Conservation (phyloP, 768 basidiomycete species). For the Dacryopinax primogenitus region DNA sequence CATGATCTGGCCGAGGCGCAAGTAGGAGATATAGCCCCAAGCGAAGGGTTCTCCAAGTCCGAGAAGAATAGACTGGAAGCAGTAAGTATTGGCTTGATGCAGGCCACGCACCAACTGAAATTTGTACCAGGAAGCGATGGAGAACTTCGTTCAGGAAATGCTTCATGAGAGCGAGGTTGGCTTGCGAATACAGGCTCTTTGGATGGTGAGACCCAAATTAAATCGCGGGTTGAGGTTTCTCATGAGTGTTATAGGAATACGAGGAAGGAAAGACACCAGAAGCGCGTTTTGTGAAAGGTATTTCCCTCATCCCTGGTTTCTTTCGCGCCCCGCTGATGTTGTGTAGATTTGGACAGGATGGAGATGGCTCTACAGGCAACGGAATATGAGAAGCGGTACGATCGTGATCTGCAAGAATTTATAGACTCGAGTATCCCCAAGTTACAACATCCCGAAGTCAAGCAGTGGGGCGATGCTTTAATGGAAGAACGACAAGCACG, state of each 20-base stretch:
- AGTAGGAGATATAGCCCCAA: conserved; percentile 90
- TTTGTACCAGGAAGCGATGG: conserved; percentile 62
- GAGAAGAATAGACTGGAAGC: conserved; percentile 69
- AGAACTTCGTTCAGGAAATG: conserved; percentile 80
- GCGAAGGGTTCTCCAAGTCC: conserved; percentile 68
- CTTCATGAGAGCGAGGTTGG: conserved; percentile 62
- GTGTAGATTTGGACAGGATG: conserved; percentile 65
- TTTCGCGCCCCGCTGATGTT: too few relatives aligned
- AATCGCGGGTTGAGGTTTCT: background rate
- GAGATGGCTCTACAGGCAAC: conserved; percentile 79
- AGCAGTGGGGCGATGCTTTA: conserved; percentile 53
- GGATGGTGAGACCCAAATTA: conserved; percentile 39
- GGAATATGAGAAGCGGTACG: conserved; percentile 55
- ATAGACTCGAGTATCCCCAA: conserved; percentile 68
- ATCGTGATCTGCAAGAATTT: conserved; percentile 50
- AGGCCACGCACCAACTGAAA: conserved; percentile 14
- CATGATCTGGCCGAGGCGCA: conserved; percentile 96
- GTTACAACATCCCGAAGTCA: conserved; percentile 58
- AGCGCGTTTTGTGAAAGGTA: conserved; percentile 78
- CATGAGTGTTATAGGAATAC: conserved; percentile 54
- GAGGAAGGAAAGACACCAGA: conserved; percentile 61
- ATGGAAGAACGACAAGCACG: conserved; percentile 35
- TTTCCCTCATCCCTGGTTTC: too few relatives aligned
- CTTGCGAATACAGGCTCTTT: conserved; percentile 52
- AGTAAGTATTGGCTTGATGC: conserved; percentile 29